Conservation (phyloP, 768 basidiomycete species). For the Auricularia sp. region DNA sequence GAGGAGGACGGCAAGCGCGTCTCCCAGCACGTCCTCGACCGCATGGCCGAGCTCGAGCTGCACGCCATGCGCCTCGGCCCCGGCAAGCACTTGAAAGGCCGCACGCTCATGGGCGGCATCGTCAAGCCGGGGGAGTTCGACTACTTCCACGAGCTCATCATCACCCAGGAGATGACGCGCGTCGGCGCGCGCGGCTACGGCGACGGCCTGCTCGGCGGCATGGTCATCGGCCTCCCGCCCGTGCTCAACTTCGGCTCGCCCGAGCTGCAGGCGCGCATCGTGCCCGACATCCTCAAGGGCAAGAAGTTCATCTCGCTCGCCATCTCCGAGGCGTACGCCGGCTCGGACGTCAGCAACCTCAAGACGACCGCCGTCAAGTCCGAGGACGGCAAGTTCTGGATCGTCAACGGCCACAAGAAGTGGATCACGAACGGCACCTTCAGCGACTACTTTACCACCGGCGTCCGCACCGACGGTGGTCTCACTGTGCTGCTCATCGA, state of each 20-base stretch:
- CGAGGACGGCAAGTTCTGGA: conserved; percentile 75
- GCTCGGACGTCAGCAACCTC: conserved; percentile 60
- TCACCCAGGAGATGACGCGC: conserved; percentile 70
- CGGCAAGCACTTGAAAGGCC: conserved; percentile 75
- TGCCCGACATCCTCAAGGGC: conserved; percentile 29
- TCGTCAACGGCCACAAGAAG: conserved; percentile 80
- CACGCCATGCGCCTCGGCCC: conserved; percentile 92
- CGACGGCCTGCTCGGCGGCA: conserved; percentile 67
- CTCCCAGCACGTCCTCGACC: conserved; percentile 62
- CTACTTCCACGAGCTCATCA: conserved; percentile 81
- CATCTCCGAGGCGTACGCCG: conserved; percentile 83
- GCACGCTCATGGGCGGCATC: conserved; percentile 59
- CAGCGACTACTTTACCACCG: conserved; percentile 6
- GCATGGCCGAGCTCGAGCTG: conserved; percentile 72
- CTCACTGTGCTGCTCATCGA: conserved; percentile 83
- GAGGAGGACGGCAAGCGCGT: conserved; percentile 92
- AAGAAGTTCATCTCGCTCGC: conserved; percentile 82
- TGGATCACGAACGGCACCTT: conserved; percentile 64
- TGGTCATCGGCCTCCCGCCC: conserved; percentile 77
- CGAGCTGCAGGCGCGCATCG: conserved; percentile 37
- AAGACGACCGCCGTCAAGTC: conserved; percentile 64
- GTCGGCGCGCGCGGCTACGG: conserved; percentile 66
- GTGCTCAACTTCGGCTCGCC: conserved; percentile 66
- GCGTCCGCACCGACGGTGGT: conserved; percentile 34
- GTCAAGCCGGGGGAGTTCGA: conserved; percentile 75